Base-by-base conservation (phyloP, 345 rosid genomes). In the Citrus trifoliata region DNA sequence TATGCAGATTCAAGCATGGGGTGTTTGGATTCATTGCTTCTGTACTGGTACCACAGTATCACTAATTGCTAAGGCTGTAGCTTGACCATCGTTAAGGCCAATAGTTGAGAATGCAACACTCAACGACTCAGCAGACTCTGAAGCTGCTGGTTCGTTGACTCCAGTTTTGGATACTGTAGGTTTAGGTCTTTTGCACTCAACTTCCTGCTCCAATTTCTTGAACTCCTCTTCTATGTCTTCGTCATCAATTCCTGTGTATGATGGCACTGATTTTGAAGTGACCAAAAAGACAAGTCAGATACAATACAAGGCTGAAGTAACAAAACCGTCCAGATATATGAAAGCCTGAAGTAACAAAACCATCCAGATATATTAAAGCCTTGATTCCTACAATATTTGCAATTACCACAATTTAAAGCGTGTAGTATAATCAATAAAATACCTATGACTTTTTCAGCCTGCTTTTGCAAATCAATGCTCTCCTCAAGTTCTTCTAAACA, bases 401-500 rank as follows among this genome's bases (percentile, higher is more conserved):
- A 48, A 13, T 65, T 60, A 22, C 61, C 37, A 66, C 22, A 35
- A 25, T 28, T 60, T 28, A 48, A 10, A 37, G 13, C 46, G 37
- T 9, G 51, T 12, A 42, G 2, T 35, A 32, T 18, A 27, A 35
- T 67, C 33, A 28, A 33, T 13, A 40, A 62, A 27, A 46, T 85
- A 93, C 98, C 96, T 42, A 92, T 80, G 78, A 92, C 85, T 68
- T 85, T 83, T 59, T 89, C 96, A 5, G 91, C 91, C 90, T 90
- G 86, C 86, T 89, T 93, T 70, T 91, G 98, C 14, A 88, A 86
- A 78, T 90, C 86, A 69, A 91, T 88, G 75, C 82, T 78, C 82
- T 92, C 98, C 71, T 92, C 91, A 27, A 95, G 83, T 83, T 92
- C 93, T 78, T 90, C 97, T 71, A 93, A 77, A 81, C 88, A 95